Percentiles rank a stretch among this genome's conserved stretches.
Evolutionary conservation across 2,329 filamentous ascomycete species (phyloP).

Genomic region (Bipolaris oryzae): DNA sequence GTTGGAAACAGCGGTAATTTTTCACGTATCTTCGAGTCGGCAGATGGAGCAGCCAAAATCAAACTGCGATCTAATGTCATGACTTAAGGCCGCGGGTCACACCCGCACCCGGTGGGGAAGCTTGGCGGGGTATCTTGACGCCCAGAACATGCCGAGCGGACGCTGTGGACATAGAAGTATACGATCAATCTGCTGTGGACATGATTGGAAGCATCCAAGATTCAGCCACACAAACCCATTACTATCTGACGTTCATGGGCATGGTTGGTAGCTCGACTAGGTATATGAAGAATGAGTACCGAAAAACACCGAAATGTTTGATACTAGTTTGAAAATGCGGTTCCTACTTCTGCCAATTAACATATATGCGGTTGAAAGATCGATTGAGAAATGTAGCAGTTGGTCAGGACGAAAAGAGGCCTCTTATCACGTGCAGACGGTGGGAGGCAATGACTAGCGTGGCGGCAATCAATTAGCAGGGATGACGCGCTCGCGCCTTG

Average conservation of each 20-base stretch:
- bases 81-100: background rate
- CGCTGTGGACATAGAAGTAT: background rate
- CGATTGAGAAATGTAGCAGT: background rate
- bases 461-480: slow-evolving; percentile 29
- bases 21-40: background rate
- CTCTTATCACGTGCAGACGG: background rate
- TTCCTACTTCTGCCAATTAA: background rate
- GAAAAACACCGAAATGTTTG: background rate
- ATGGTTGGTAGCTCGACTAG: background rate
- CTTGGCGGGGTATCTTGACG: slow-evolving; percentile 2
- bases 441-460: slow-evolving; percentile 16
- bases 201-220: background rate
- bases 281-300: background rate
- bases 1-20: background rate
- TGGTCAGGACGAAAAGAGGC: background rate
- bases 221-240: background rate
- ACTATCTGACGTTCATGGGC: background rate
- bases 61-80: slow-evolving; percentile 2
- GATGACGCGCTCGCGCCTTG: slow-evolving; percentile 41
- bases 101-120: background rate
- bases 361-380: background rate
- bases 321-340: background rate
- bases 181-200: background rate
- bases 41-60: background rate
- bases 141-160: background rate